These are phyloP conservation scores for Themeda triandra DNA, from an alignment of 176 grass and related monocot genomes.

Conservation along the genomic window DNA sequence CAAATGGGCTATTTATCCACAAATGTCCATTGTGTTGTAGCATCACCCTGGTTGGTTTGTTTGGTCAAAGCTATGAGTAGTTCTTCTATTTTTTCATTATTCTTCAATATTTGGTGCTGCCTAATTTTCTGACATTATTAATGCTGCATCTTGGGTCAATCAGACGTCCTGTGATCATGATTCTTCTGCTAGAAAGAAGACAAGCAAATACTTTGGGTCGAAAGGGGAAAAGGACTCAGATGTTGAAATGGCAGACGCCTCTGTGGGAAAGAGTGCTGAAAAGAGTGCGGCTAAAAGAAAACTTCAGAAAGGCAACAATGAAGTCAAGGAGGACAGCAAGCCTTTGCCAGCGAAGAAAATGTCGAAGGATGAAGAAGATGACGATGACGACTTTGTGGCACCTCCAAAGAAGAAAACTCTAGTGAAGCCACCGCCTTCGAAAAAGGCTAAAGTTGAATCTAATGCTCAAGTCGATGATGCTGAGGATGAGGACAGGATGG, in stretches of 20 bases:
- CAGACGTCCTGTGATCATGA: constrained; percentile 50
- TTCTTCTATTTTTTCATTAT: neutral
- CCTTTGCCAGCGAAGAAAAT: constrained; percentile 51
- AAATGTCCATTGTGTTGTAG: neutral
- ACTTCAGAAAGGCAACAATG: constrained; percentile 38
- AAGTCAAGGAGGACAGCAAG: constrained; percentile 50
- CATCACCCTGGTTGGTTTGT: neutral
- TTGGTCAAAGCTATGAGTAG: neutral
- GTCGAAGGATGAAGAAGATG: constrained; percentile 41
- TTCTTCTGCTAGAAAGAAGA: constrained; percentile 70
- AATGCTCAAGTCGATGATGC: constrained; percentile 40
- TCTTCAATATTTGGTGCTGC: neutral
- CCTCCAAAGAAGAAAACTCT: constrained; percentile 43
- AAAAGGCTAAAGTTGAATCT: constrained; percentile 62
- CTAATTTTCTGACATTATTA: neutral
- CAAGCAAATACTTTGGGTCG: constrained; percentile 79
- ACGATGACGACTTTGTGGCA: constrained; percentile 74
- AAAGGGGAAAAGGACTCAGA: constrained; percentile 43
- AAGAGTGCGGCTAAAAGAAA: constrained; percentile 66
- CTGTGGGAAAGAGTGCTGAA: constrained; percentile 24
- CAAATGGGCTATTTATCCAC: neutral
- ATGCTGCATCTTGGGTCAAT: constrained; percentile 12
- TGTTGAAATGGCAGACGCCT: constrained; percentile 33
- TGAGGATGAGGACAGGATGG: constrained; percentile 44
- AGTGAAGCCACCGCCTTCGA: constrained; percentile 53